Base-by-base conservation (phyloP, 768 basidiomycete genomes). In the Suillus brevipes region DNA sequence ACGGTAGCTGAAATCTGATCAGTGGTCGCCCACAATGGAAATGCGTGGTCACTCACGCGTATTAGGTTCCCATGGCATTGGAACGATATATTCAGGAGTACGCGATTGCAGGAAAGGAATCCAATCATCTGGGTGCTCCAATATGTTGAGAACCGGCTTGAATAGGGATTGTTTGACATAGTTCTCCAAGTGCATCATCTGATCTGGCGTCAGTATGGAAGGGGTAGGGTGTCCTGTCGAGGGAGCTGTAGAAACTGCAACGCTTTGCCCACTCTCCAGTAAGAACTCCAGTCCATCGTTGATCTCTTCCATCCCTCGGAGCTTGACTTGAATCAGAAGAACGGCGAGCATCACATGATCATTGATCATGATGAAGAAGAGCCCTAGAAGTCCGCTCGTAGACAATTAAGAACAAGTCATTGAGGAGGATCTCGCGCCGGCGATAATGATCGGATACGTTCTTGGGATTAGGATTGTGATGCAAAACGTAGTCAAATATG, bases 401-500 rank as follows among this genome's bases (percentile, higher is more conserved):
- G 25, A 95, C 88, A 34, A 91, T 82, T 38, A 95, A 78, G 87
- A 98, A 99, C 20, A 99, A 83, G 70, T 97, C 95, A 61, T 89
- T 87, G 62, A 94, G 78, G 25, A 99, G 80, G 61, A 96, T 91
- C 55, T 89, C 85, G 42, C 94, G 87, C 13, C 97, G 89, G 50
- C 78, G 79, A 59, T 81, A 80, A 64, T 94, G 78, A 67, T 97
- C 95, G 28, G 87, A 82, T 64, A 96, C 83, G 65, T 85, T 86
- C 75, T 85, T 89, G 67, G 99, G 85, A 74, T 95, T 91, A 13
- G 96, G 95, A 73, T 99, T 98, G 70, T 92, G 89, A 69, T 91
- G 90, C 9, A 99, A 85, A 64, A 97, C 88, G 70, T 91, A 94
- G 79, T 99, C 94, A 79, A 99, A 99, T 73, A 98, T 97, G 75